phyloP scores from a whole-genome alignment of 2,329 filamentous ascomycete species.

The Neonectria sp. region DNA sequence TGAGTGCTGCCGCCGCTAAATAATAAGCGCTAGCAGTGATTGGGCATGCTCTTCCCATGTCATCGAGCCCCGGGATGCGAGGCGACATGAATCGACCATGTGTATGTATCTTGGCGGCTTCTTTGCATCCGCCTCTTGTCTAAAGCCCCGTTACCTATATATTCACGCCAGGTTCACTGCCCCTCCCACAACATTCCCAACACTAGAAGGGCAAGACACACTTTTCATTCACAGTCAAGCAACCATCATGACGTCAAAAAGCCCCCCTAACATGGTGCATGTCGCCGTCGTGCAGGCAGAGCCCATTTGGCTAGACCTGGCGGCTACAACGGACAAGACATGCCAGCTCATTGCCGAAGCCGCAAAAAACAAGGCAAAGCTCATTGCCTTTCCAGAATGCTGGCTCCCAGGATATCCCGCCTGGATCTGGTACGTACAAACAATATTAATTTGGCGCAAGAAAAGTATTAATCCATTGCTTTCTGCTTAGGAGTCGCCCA shows the following conservation, averaged over 20 bases:
- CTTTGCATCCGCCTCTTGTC: neutral
- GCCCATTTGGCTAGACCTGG: neutral
- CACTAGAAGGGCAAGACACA: neutral
- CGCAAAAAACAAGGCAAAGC: neutral
- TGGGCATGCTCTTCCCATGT: no score
- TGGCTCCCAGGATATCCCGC: conserved; percentile 1
- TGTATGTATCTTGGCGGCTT: neutral
- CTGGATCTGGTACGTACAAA: neutral
- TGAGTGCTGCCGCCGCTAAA: neutral
- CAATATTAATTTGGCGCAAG: neutral
- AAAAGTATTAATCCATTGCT: neutral
- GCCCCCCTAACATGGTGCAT: neutral
- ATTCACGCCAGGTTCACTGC: no score
- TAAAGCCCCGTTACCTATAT: neutral
- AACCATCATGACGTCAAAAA: neutral
- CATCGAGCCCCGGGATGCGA: no score
- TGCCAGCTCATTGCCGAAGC: neutral
- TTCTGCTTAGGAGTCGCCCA: neutral
- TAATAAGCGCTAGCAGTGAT: neutral
- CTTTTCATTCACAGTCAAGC: neutral
- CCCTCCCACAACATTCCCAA: no score
- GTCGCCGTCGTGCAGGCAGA: conserved; percentile 4
- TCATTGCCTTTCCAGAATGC: conserved; percentile 1
- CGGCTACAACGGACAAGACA: neutral
- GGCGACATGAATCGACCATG: neutral